A percentile compares a stretch with the other conserved stretches of the same genome.
These are phyloP conservation scores for Aspergillus sparsus DNA, from an alignment of 495 filamentous ascomycete genomes.

Conservation along the genomic window DNA sequence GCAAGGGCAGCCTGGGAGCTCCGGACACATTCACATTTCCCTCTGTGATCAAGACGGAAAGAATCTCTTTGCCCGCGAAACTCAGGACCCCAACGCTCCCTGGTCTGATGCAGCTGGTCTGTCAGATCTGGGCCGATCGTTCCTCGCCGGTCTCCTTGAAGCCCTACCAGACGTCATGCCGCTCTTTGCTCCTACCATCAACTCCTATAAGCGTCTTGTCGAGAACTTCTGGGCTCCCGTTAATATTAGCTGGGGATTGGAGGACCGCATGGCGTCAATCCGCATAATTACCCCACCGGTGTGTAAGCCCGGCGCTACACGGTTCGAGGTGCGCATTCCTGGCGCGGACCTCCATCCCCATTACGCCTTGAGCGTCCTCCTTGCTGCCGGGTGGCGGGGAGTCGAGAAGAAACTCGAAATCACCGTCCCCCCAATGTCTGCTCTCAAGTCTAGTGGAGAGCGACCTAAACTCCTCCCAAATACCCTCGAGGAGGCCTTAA, in stretches of 20 bases:
- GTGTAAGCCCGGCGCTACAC: conserved; percentile 69
- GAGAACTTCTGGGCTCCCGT: conserved; percentile 98
- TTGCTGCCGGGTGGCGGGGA: conserved; percentile 81
- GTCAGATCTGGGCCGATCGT: conserved; percentile 81
- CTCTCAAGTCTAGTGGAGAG: conserved; percentile 36
- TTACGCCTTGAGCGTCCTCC: conserved; percentile 76
- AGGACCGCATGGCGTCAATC: conserved; percentile 87
- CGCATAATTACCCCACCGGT: conserved; percentile 83
- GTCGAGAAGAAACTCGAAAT: conserved; percentile 83
- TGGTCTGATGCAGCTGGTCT: conserved; percentile 73
- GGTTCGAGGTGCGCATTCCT: conserved; percentile 85
- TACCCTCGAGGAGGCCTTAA: conserved; percentile 74
- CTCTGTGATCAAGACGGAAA: conserved; percentile 58
- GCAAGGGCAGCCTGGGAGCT: conserved; percentile 83
- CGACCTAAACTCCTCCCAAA: conserved; percentile 58
- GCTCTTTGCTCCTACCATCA: conserved; percentile 83
- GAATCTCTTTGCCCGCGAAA: conserved; percentile 75
- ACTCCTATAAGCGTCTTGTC: conserved; percentile 92
- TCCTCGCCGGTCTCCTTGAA: conserved; percentile 82
- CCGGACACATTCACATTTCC: conserved; percentile 88
- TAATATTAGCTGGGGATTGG: conserved; percentile 89
- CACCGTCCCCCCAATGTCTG: conserved; percentile 67
- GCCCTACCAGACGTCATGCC: conserved; percentile 93
- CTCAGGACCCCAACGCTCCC: conserved; percentile 61
- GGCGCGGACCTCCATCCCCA: conserved; percentile 87